A percentile compares a stretch with the other conserved stretches of the same genome.
phyloP scores from a whole-genome alignment of 2,329 filamentous ascomycete genomes.

The Polytolypa hystricis region DNA sequence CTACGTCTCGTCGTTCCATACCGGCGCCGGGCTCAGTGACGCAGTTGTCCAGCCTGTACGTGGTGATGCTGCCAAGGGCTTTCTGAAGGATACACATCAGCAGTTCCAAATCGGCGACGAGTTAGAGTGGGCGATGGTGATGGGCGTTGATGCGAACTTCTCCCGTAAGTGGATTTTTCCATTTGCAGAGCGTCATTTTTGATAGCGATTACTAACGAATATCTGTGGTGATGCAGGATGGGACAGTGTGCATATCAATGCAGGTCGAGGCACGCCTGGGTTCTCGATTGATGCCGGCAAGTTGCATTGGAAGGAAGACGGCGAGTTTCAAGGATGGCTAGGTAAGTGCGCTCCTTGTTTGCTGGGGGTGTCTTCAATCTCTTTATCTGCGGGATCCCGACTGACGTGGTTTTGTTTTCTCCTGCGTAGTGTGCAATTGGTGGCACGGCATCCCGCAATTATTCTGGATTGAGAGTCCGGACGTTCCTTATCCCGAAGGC shows the following conservation, averaged over 20 bases:
- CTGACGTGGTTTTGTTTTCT: not conserved
- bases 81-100: slow-evolving; percentile 24
- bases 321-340: slow-evolving; percentile 30
- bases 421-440: slow-evolving; percentile 29
- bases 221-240: slow-evolving; percentile 22
- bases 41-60: slow-evolving; percentile 22
- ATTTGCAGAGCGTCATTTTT: not conserved
- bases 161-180: not conserved
- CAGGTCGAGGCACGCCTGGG: slow-evolving; percentile 19
- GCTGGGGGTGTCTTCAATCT: slow-evolving; percentile 5
- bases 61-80: slow-evolving; percentile 17
- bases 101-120: slow-evolving; percentile 20
- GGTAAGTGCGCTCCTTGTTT: slow-evolving; percentile 19
- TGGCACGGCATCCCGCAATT: slow-evolving; percentile 29
- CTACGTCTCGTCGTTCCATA: slow-evolving; percentile 29
- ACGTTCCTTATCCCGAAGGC: slow-evolving; percentile 18
- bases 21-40: slow-evolving; percentile 30
- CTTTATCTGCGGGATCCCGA: not conserved
- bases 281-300: slow-evolving; percentile 19
- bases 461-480: slow-evolving; percentile 24
- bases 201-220: no score
- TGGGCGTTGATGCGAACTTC: slow-evolving; percentile 10
- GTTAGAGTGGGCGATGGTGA: slow-evolving; percentile 23
- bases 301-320: slow-evolving; percentile 18
- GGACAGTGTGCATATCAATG: slow-evolving; percentile 26